Base-by-base conservation (phyloP, 805 yeast species). In the Allodekkera sacchari region DNA sequence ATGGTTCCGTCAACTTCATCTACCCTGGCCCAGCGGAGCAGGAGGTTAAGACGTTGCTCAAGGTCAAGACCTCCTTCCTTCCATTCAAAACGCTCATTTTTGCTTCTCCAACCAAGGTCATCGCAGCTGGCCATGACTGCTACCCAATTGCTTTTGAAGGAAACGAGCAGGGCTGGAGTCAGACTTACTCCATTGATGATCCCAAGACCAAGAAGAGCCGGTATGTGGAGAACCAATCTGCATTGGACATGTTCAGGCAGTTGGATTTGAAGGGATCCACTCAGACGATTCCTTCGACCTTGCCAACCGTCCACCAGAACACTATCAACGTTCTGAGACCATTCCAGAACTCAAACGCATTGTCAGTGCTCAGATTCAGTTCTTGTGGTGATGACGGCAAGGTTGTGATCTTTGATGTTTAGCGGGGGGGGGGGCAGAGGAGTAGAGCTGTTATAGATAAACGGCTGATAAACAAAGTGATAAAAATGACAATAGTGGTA, bases 81-180 rank as follows among this genome's bases (percentile, higher is more conserved):
- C 95, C 98, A 33, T 87, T 84, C 66, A 74, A 74, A 44, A 64
- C 92, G 3, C 58, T 89, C 33, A 63, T 77, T 31, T 92, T 84
- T 69, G 63, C 75, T 30, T 64, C 71, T 38, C 81, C 82, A 43
- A 59, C 63, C 42, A 75, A 77, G 47, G 61, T 88, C 30, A 68
- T 87, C 33, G 92, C 83, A 23, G 97, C 88, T 4, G 99, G 99
- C 30, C 87, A 80, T 61, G 87, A 84, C 55, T 82, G 94, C 60
- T 84, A 83, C 57, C 94, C 96, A 32, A 74, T 88, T 31, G 78
- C 85, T 24, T 89, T 83, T 52, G 69, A 74, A 47, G 95, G 94
- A 26, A 61, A 65, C 42, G 42, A 57, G 18, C 73, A 33, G 69
- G 94, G 95, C 48, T 62, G 64, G 83, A 64, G 52, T 37, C 74